Conservation (phyloP, 306 rosid species). For the Quercus robur region DNA sequence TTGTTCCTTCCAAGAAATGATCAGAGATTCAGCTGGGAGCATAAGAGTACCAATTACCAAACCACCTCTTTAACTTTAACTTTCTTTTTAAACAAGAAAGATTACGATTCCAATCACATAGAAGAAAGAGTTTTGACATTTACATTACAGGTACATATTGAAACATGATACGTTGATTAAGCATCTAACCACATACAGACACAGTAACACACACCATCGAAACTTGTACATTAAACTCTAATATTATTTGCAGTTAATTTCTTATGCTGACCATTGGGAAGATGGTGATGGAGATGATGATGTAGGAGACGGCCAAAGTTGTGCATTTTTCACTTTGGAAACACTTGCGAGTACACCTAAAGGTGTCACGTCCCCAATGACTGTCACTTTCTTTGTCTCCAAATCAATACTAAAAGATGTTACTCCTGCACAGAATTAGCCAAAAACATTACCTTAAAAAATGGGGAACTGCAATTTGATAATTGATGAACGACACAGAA, state of each 20-base stretch:
- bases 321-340: conserved; percentile 82
- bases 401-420: conserved; percentile 73
- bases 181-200: conserved; percentile 15
- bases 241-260: background rate
- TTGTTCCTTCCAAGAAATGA: conserved; percentile 5
- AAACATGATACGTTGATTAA: conserved; percentile 8
- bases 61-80: background rate
- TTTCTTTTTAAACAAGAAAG: background rate
- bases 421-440: conserved; percentile 60
- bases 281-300: conserved; percentile 31
- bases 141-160: conserved; percentile 8
- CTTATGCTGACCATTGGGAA: conserved; percentile 44
- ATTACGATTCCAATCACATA: background rate
- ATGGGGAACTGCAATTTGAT: background rate
- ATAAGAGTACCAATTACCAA: background rate
- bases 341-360: conserved; percentile 65
- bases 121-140: background rate
- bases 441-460: background rate
- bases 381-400: conserved; percentile 73
- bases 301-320: conserved; percentile 63
- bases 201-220: background rate
- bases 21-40: background rate
- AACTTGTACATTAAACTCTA: background rate
- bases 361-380: conserved; percentile 72
- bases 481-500: background rate